Percentiles rank a stretch among this genome's conserved stretches.
Evolutionary conservation across 345 rosid genomes (phyloP).

Genomic region (Carallia pectinifolia): DNA sequence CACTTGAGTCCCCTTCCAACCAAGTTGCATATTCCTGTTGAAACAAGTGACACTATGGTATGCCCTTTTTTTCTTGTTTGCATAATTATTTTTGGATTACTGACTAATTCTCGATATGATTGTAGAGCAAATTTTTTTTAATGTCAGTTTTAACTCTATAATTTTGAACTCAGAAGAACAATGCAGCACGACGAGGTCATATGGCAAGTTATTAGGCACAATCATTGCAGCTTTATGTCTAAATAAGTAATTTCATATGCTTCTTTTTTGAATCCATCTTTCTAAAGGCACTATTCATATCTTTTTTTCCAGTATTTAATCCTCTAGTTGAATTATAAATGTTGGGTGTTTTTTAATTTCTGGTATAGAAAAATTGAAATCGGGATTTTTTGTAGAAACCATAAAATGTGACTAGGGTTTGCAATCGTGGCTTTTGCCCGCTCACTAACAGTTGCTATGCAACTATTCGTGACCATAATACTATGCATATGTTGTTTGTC

Average conservation of each 20-base stretch:
- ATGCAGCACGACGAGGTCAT: constrained; percentile 98
- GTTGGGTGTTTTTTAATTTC: background rate
- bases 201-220: constrained; percentile 97
- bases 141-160: background rate
- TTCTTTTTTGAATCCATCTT: background rate
- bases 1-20: too few species aligned
- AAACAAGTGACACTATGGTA: too few species aligned
- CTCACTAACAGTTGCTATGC: constrained; percentile 95
- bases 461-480: constrained; percentile 86
- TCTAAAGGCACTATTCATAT: background rate
- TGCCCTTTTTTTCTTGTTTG: too few species aligned
- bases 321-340: too few species aligned
- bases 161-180: constrained; percentile 11
- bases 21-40: too few species aligned
- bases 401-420: constrained; percentile 81
- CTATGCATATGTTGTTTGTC: constrained; percentile 26
- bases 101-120: too few species aligned
- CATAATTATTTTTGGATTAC: too few species aligned
- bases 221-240: constrained; percentile 96
- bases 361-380: constrained; percentile 60
- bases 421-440: constrained; percentile 96
- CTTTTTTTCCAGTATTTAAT: background rate
- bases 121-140: background rate
- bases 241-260: constrained; percentile 38
- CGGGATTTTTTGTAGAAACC: constrained; percentile 92